Base-by-base conservation (phyloP, 345 rosid genomes). In the Euclidium syriacum region DNA sequence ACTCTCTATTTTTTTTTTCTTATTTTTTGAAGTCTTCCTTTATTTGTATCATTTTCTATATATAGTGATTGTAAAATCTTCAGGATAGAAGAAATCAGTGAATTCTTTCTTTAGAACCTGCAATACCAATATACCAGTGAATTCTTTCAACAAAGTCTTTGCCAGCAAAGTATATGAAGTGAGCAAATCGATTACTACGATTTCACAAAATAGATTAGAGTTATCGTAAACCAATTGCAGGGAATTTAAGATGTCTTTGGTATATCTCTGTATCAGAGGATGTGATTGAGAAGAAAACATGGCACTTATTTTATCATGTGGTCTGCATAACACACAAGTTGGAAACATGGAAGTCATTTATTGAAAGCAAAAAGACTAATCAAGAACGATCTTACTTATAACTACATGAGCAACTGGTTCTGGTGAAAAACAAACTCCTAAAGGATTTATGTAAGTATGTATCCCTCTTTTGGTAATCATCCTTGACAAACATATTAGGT, bases 371-470 rank as follows among this genome's bases (percentile, higher is more conserved):
- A 6, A 23, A 30, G 40, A 39, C 47, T 17, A 58, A 22, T 62
- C 17, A 49, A 40, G 54, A 48, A 27, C 17, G 38, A 33, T 47
- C 97, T 87, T 75, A 94, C 99, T 84, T 74, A 94, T 87, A 70
- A 97, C 92, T 24, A 94, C 96, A 75, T 94, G 99, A 15, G 97
- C 97, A 67, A 97, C 99, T 57, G 96, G 89, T 80, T 94, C 97
- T 30, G n/a, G n/a, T n/a, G n/a, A n/a, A n/a, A n/a, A n/a, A n/a
- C n/a, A n/a, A n/a, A n/a, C n/a, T n/a, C n/a, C n/a, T n/a, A n/a
- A n/a, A n/a, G n/a, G n/a, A n/a, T n/a, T 8, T 36, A 3, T 41
- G 27, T 0, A 48, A 25, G 25, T 7, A 10, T 6, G 12, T 30
- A 27, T 75, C 84, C 96, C 92, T 85, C 71, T 58, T 64, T 39